These are phyloP conservation scores for Acanthamoeba castellanii DNA, from an alignment of 208 protist species.

Conservation along the genomic window DNA sequence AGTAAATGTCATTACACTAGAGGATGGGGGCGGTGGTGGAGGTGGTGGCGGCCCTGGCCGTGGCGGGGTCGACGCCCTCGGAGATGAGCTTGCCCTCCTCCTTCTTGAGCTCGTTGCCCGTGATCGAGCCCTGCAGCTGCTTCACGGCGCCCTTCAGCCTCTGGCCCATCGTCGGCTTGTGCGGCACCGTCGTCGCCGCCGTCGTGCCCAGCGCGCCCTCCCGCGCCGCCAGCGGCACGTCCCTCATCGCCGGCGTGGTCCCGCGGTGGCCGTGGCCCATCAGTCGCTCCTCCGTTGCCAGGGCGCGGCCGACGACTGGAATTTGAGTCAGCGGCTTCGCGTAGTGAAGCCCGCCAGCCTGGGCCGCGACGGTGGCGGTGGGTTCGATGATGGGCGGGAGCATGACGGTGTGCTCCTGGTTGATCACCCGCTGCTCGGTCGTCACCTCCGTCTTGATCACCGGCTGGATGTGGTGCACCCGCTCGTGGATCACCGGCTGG, in stretches of 20 bases:
- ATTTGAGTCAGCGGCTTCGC: neutral
- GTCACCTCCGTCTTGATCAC: neutral
- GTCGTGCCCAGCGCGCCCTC: neutral
- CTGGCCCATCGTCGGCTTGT: slow-evolving; percentile 39
- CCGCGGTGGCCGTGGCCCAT: no score
- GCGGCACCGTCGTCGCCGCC: no score
- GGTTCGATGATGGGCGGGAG: slow-evolving; percentile 19
- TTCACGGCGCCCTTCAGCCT: slow-evolving; percentile 21
- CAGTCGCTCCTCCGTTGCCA: no score
- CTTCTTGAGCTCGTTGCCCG: slow-evolving; percentile 20
- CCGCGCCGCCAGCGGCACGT: neutral
- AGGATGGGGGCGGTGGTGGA: neutral
- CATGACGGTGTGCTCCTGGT: neutral
- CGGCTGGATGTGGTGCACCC: slow-evolving; percentile 24
- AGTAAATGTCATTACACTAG: no score
- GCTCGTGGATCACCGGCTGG: slow-evolving; percentile 21
- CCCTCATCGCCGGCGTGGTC: no score
- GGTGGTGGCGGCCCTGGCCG: neutral
- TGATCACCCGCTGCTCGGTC: slow-evolving; percentile 29
- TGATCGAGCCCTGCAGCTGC: slow-evolving; percentile 24
- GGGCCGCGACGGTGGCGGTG: no score
- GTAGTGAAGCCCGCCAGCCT: no score
- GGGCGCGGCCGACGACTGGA: neutral
- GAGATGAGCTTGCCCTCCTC: slow-evolving; percentile 64
- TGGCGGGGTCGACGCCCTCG: slow-evolving; percentile 28